Evolutionary conservation across 176 grass and related monocot genomes (phyloP).

Genomic region (Oryza brachyantha): DNA sequence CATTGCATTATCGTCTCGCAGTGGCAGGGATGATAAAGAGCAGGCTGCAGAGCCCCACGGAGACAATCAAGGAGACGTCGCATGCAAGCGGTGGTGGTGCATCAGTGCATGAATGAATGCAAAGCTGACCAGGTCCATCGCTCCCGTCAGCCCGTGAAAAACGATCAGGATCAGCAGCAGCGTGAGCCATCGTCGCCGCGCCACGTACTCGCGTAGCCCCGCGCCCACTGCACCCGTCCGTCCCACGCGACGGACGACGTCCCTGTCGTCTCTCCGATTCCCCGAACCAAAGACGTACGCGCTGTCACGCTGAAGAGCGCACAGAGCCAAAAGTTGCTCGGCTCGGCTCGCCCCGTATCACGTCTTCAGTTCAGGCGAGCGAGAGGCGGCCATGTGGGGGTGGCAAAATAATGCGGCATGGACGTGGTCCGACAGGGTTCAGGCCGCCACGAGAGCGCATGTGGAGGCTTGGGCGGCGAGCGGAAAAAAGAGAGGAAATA

Average conservation of each 20-base stretch:
- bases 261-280: not conserved
- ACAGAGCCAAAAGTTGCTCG: not conserved
- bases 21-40: too few species aligned
- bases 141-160: not conserved
- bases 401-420: constrained; percentile 35
- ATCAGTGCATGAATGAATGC: not conserved
- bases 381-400: constrained; percentile 20
- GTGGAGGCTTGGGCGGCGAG: not conserved
- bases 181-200: not conserved
- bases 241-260: too few species aligned
- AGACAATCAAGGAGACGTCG: not conserved
- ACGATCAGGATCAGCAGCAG: not conserved
- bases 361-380: not conserved
- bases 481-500: not conserved
- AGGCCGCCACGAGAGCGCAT: constrained; percentile 52
- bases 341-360: not conserved
- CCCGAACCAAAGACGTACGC: not conserved
- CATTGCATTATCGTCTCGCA: not conserved
- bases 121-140: not conserved
- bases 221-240: not conserved
- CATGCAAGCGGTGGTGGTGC: not conserved
- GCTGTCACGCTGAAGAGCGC: not conserved
- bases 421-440: constrained; percentile 50
- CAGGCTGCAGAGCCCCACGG: not conserved
- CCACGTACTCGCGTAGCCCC: too few species aligned